phyloP scores from a whole-genome alignment of 495 filamentous ascomycete species.

The Glonium stellatum region DNA sequence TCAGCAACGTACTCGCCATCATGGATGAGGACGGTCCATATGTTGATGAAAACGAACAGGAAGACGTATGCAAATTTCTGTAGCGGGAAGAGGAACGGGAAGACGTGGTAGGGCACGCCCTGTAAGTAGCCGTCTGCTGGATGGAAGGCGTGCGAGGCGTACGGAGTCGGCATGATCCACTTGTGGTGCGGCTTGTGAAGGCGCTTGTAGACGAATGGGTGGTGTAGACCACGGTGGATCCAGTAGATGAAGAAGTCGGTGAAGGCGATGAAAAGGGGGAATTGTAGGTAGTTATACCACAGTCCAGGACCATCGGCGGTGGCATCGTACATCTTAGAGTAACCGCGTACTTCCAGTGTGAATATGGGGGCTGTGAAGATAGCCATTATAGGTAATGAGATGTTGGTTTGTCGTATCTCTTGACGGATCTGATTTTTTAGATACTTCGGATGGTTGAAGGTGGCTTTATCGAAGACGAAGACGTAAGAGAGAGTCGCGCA shows the following conservation, averaged over 20 bases:
- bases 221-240: constrained; percentile 87
- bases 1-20: constrained; percentile 94
- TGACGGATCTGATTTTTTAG: constrained; percentile 86
- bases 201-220: constrained; percentile 72
- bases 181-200: constrained; percentile 98
- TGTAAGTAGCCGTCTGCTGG: constrained; percentile 91
- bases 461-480: constrained; percentile 90
- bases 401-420: constrained; percentile 75
- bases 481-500: constrained; percentile 78
- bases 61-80: constrained; percentile 83
- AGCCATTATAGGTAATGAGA: constrained; percentile 74
- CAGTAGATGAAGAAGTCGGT: constrained; percentile 93
- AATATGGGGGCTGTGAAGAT: constrained; percentile 77
- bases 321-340: constrained; percentile 79
- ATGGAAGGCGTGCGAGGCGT: constrained; percentile 89
- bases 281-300: constrained; percentile 78
- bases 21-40: constrained; percentile 97
- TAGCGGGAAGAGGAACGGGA: constrained; percentile 87
- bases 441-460: constrained; percentile 86
- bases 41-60: constrained; percentile 87
- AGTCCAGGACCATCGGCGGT: constrained; percentile 62
- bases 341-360: constrained; percentile 74
- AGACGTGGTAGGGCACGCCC: constrained; percentile 86
- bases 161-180: constrained; percentile 98
- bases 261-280: constrained; percentile 86